Evolutionary conservation across 352 stramenopile genomes (phyloP), one percentile per base, ranked within the genome.

Genomic region (Phytophthora europaea): DNA sequence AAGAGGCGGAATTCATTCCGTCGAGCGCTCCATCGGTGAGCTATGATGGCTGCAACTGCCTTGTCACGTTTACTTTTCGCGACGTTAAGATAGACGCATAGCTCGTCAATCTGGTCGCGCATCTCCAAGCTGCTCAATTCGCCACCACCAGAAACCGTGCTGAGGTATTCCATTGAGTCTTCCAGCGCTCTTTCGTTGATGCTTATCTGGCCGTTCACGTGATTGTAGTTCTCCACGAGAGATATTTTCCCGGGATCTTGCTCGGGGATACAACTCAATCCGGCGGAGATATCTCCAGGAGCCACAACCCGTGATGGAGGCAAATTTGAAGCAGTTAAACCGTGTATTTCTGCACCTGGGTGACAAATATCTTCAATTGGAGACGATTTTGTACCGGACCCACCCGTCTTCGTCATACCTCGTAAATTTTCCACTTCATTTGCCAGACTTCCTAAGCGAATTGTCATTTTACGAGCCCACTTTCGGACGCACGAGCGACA

Each of bases 41-140:
- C 51, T 61, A 72, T 65, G 2, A 88, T 58, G n/a, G 77, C 76
- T 9, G 82, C 82, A 2, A 87, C 60, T 22, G 80, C 74, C 22
- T 75, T 64, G 48, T 87, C 73, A n/a, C 65, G 56, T 28, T 67
- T 60, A 4, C 20, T 13, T 26, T 74, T 76, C 10, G 83, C 69
- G 15, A 45, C 36, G 36, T 80, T 50, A 34, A 89, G 80, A 6
- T 57, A 57, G 1, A 18, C 40, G 15, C 70, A 50, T 12, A 89
- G 54, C 13, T 80, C 75, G 18, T 82, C 47, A 15, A 81, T 76
- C 47, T 81, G 75, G 12, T 55, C 54, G 50, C 76, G 77, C 36
- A 79, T 65, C 16, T 73, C 51, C 12, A 74, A 64, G 1, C 61
- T 70, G 18, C 52, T 58, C 8, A 60, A 9, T 43, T 75, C 67